phyloP scores from a whole-genome alignment of 805 yeast genomes.

The Sungouiella blattae region DNA sequence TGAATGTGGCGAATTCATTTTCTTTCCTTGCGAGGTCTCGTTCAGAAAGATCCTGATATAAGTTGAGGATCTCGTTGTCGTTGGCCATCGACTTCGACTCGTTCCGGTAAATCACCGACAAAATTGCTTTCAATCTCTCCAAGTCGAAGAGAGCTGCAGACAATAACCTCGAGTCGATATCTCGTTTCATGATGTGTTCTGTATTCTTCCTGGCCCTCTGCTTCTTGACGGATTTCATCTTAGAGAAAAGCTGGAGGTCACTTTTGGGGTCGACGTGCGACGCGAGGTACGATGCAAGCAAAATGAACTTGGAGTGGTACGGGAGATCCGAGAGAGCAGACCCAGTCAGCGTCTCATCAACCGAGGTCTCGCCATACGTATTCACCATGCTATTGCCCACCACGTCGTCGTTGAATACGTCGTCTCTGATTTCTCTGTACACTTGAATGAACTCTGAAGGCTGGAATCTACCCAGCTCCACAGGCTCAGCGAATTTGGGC shows the following conservation, averaged over 20 bases:
- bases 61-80: conserved; percentile 18
- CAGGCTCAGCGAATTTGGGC: conserved; percentile 29
- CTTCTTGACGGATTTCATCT: conserved; percentile 37
- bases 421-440: conserved; percentile 27
- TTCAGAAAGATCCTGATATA: conserved; percentile 33
- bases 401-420: conserved; percentile 28
- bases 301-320: conserved; percentile 59
- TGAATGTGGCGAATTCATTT: conserved; percentile 31
- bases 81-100: conserved; percentile 29
- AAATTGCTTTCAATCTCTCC: conserved; percentile 77
- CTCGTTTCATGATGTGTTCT: conserved; percentile 31
- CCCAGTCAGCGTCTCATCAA: conserved; percentile 16
- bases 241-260: conserved; percentile 70
- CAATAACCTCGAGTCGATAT: conserved; percentile 57
- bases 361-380: conserved; percentile 21
- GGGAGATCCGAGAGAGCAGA: conserved; percentile 47
- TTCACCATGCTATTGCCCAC: conserved; percentile 27
- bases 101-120: conserved; percentile 61
- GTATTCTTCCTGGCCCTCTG: conserved; percentile 38
- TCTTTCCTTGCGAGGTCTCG: conserved; percentile 28
- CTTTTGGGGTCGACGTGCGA: conserved; percentile 68
- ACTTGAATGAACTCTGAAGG: conserved; percentile 31
- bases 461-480: conserved; percentile 18
- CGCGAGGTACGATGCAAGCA: conserved; percentile 80
- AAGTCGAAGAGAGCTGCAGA: conserved; percentile 73